These are phyloP conservation scores for Alternaria ethzedia DNA, from an alignment of 2,329 filamentous ascomycete genomes.

Conservation along the genomic window DNA sequence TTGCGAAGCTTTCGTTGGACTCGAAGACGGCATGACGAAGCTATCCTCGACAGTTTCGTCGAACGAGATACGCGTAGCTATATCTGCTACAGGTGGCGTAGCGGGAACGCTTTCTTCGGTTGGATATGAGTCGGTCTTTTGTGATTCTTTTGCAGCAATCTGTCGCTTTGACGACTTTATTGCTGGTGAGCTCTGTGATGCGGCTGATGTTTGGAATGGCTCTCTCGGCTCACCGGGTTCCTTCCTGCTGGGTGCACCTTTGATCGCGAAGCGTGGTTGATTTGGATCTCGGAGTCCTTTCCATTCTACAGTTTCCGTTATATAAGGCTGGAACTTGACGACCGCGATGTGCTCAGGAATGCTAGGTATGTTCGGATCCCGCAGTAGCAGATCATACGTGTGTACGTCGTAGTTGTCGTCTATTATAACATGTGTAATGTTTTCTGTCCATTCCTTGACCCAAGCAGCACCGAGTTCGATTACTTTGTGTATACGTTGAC, in stretches of 20 bases:
- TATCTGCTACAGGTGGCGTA: conserved; percentile 6
- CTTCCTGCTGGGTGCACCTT: conserved; percentile 53
- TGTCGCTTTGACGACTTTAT: conserved; percentile 58
- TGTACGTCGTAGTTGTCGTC: conserved; percentile 74
- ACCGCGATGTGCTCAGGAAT: conserved; percentile 54
- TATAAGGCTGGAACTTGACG: conserved; percentile 53
- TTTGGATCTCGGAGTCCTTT: conserved; percentile 56
- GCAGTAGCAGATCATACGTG: conserved; percentile 67
- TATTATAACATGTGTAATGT: conserved; percentile 79
- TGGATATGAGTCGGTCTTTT: conserved; percentile 46
- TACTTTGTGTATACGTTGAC: conserved; percentile 75
- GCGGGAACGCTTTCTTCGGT: conserved; percentile 40
- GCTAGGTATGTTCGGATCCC: conserved; percentile 55
- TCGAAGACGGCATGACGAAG: conserved; percentile 27
- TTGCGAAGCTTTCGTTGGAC: background rate
- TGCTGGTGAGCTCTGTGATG: conserved; percentile 52
- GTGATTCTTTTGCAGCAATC: conserved; percentile 43
- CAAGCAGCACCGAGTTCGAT: conserved; percentile 71
- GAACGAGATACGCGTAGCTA: background rate
- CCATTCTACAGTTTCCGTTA: conserved; percentile 53
- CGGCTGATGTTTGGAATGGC: conserved; percentile 5
- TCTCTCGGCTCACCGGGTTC: conserved; percentile 1
- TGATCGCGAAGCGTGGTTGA: conserved; percentile 65
- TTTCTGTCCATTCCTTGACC: conserved; percentile 61
- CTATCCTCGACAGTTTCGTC: conserved; percentile 40